Conservation (phyloP, 2,329 filamentous ascomycete genomes). For the Fusarium transvaalense region DNA sequence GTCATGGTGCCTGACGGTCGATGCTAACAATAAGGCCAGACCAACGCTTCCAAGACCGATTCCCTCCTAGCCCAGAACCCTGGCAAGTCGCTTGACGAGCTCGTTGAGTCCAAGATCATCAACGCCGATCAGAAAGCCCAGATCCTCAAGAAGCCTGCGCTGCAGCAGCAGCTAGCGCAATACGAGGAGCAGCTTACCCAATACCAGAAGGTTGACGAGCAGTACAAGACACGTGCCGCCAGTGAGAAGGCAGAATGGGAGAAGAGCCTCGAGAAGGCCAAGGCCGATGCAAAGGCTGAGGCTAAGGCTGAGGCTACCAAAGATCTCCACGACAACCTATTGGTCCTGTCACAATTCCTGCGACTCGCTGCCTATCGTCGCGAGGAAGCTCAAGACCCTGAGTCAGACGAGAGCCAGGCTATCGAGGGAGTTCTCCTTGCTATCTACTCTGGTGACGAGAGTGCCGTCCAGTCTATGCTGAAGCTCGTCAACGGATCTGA, state of each 20-base stretch:
- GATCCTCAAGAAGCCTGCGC: constrained; percentile 79
- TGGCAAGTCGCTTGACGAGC: constrained; percentile 77
- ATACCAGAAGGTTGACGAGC: constrained; percentile 80
- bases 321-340: constrained; percentile 72
- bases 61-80: constrained; percentile 76
- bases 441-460: constrained; percentile 83
- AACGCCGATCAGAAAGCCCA: constrained; percentile 84
- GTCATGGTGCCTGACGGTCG: constrained; percentile 11
- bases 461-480: constrained; percentile 78
- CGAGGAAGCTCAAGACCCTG: constrained; percentile 74
- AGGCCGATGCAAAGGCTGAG: constrained; percentile 65
- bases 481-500: constrained; percentile 80
- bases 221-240: constrained; percentile 72
- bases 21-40: constrained; percentile 57
- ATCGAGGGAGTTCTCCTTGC: constrained; percentile 83
- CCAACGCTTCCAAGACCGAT: constrained; percentile 79
- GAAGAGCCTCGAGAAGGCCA: constrained; percentile 68
- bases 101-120: constrained; percentile 78
- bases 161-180: constrained; percentile 76
- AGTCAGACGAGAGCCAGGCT: constrained; percentile 79
- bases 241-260: constrained; percentile 71
- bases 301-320: constrained; percentile 64
- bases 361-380: constrained; percentile 82
- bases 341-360: constrained; percentile 83
- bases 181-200: constrained; percentile 80